phyloP scores from a whole-genome alignment of 768 basidiomycete genomes.

The Collybia sordida region DNA sequence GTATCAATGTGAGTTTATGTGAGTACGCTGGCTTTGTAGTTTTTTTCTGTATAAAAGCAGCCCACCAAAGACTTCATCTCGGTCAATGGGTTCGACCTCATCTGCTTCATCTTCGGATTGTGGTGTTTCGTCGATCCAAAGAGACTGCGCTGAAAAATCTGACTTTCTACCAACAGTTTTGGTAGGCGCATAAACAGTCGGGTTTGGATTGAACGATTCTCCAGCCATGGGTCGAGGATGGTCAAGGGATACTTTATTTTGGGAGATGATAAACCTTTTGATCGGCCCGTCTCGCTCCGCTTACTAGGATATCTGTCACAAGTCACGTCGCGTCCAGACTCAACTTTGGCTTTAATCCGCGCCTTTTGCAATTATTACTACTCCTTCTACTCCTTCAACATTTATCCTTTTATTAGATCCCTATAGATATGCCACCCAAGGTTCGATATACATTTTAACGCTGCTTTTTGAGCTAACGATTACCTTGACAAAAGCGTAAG shows the following conservation, averaged over 20 bases:
- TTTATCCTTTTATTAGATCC: slow-evolving; percentile 1
- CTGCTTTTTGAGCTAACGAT: background rate
- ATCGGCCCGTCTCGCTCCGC: background rate
- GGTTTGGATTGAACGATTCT: slow-evolving; percentile 88
- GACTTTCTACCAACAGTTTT: slow-evolving; percentile 45
- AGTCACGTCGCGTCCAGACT: slow-evolving; percentile 26
- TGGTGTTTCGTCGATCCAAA: slow-evolving; percentile 59
- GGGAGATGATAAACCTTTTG: slow-evolving; percentile 4
- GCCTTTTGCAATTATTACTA: too few relatives aligned
- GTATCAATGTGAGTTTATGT: slow-evolving; percentile 1
- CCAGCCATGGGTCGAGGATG: slow-evolving; percentile 38
- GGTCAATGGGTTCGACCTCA: slow-evolving; percentile 75
- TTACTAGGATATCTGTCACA: slow-evolving; percentile 1
- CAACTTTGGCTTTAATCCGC: background rate
- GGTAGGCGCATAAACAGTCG: slow-evolving; percentile 67
- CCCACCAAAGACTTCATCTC: slow-evolving; percentile 90
- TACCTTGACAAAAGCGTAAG: slow-evolving; percentile 48
- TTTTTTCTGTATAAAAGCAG: slow-evolving; percentile 2
- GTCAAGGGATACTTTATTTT: slow-evolving; percentile 7
- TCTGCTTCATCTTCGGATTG: slow-evolving; percentile 50
- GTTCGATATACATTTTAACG: slow-evolving; percentile 16
- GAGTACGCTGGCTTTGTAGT: background rate
- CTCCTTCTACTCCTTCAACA: too few relatives aligned
- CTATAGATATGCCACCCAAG: slow-evolving; percentile 35
- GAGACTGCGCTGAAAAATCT: slow-evolving; percentile 42